Percentiles rank a stretch among this genome's conserved stretches.
Evolutionary conservation across 2,329 filamentous ascomycete species (phyloP).

Genomic region (Diplodia scrobiculata): DNA sequence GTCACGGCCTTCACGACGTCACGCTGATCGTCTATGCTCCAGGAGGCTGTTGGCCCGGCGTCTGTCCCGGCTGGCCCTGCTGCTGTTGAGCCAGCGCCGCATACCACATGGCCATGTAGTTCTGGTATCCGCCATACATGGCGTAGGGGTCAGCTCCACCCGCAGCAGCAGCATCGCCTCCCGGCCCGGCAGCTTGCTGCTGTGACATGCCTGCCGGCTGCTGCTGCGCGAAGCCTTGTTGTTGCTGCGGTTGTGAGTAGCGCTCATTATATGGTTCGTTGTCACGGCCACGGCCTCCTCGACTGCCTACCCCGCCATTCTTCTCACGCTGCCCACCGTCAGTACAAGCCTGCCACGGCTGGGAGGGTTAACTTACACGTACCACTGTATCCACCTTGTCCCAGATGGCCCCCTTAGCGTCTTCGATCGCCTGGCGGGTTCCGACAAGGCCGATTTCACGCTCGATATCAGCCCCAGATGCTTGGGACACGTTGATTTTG

Average conservation of each 20-base stretch:
- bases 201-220: slow-evolving; percentile 38
- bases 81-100: slow-evolving; percentile 64
- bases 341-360: slow-evolving; percentile 29
- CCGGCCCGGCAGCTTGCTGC: slow-evolving; percentile 49
- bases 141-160: slow-evolving; percentile 61
- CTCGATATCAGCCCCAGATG: slow-evolving; percentile 75
- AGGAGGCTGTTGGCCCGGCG: slow-evolving; percentile 37
- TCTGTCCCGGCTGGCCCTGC: slow-evolving; percentile 30
- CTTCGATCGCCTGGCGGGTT: slow-evolving; percentile 71
- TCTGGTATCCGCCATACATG: slow-evolving; percentile 78
- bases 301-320: slow-evolving; percentile 47
- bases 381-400: slow-evolving; percentile 91
- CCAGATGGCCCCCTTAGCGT: slow-evolving; percentile 81
- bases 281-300: slow-evolving; percentile 43
- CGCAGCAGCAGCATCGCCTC: slow-evolving; percentile 61
- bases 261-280: slow-evolving; percentile 45
- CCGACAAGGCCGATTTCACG: slow-evolving; percentile 87
- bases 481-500: slow-evolving; percentile 91
- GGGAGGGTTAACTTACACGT: slow-evolving; percentile 47
- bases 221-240: slow-evolving; percentile 44
- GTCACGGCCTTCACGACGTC: slow-evolving; percentile 38
- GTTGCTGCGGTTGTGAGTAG: slow-evolving; percentile 54
- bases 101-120: slow-evolving; percentile 80
- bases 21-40: slow-evolving; percentile 39
- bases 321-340: slow-evolving; percentile 49